Conservation (phyloP, 768 basidiomycete species). For the Mycena maculata region DNA sequence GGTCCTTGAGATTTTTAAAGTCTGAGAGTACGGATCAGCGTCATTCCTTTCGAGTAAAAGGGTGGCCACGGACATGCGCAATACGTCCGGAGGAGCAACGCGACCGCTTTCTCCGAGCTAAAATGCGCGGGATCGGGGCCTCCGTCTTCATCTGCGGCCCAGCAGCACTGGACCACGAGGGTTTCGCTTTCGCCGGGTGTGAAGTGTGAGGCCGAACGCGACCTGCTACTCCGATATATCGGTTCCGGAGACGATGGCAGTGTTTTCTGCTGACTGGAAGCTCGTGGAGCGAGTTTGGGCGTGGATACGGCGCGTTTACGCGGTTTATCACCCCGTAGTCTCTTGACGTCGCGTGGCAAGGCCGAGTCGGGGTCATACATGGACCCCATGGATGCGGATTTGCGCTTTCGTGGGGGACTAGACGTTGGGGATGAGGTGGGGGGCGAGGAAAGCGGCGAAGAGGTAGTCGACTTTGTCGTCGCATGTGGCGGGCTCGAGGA, state of each 20-base stretch:
- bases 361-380: slow-evolving; percentile 29
- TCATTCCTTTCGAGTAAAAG: slow-evolving; percentile 10
- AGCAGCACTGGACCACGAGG: slow-evolving; percentile 56
- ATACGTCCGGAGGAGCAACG: slow-evolving; percentile 71
- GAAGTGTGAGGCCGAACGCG: slow-evolving; percentile 72
- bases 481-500: slow-evolving; percentile 28
- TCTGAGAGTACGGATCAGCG: slow-evolving; percentile 54
- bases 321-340: slow-evolving; percentile 49
- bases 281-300: slow-evolving; percentile 55
- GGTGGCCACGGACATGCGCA: slow-evolving; percentile 66
- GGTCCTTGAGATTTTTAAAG: slow-evolving; percentile 76
- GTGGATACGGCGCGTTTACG: slow-evolving; percentile 50
- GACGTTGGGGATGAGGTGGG: slow-evolving; percentile 31
- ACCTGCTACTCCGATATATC: slow-evolving; percentile 69
- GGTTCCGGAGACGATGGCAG: slow-evolving; percentile 62
- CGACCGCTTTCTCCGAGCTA: slow-evolving; percentile 76
- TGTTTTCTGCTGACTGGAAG: slow-evolving; percentile 53
- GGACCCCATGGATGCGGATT: slow-evolving; percentile 39
- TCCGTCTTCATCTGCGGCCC: slow-evolving; percentile 65
- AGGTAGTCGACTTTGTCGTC: slow-evolving; percentile 27
- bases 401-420: slow-evolving; percentile 48
- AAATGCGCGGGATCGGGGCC: slow-evolving; percentile 62
- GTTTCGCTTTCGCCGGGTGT: slow-evolving; percentile 51
- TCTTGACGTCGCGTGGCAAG: slow-evolving; percentile 54
- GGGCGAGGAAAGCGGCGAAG: slow-evolving; percentile 46